These are phyloP conservation scores for Fusarium continuum DNA, from an alignment of 2,329 filamentous ascomycete genomes.

Conservation along the genomic window DNA sequence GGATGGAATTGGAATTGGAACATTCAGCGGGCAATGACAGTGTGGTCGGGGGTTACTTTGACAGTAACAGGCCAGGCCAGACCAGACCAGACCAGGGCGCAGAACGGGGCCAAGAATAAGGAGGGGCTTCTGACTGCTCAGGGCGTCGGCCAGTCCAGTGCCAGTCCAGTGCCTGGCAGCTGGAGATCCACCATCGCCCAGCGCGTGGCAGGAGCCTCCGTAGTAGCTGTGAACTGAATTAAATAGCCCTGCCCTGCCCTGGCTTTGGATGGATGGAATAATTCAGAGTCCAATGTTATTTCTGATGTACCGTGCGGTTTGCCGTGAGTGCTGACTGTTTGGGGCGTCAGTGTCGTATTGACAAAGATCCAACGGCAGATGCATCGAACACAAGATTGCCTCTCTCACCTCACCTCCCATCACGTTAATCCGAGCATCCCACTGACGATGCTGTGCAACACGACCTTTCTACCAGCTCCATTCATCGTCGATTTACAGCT, in stretches of 20 bases:
- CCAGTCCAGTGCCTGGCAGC: not conserved
- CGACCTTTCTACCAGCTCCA: not conserved
- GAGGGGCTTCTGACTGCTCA: not conserved
- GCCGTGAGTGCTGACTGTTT: constrained; percentile 14
- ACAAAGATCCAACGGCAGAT: not conserved
- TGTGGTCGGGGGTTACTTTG: constrained; percentile 22
- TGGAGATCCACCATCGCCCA: constrained; percentile 25
- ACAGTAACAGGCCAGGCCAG: constrained; percentile 18
- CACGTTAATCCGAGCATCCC: constrained; percentile 9
- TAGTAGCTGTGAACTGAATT: constrained; percentile 18
- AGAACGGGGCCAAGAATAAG: constrained; percentile 13
- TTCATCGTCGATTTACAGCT: constrained; percentile 15
- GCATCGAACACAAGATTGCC: constrained; percentile 5
- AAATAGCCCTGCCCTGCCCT: constrained; percentile 26
- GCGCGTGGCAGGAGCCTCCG: constrained; percentile 30
- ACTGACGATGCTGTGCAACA: constrained; percentile 9
- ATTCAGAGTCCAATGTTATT: constrained; percentile 15
- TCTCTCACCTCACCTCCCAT: constrained; percentile 21
- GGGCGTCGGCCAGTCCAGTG: not conserved
- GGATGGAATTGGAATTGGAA: constrained; percentile 13
- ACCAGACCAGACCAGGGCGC: constrained; percentile 1
- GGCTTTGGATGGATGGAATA: constrained; percentile 20
- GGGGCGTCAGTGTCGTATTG: not conserved
- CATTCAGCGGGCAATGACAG: constrained; percentile 1
- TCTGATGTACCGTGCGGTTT: constrained; percentile 30